phyloP scores from a whole-genome alignment of 1,284 basidiomycete species.

The Cryptococcus sp. region DNA sequence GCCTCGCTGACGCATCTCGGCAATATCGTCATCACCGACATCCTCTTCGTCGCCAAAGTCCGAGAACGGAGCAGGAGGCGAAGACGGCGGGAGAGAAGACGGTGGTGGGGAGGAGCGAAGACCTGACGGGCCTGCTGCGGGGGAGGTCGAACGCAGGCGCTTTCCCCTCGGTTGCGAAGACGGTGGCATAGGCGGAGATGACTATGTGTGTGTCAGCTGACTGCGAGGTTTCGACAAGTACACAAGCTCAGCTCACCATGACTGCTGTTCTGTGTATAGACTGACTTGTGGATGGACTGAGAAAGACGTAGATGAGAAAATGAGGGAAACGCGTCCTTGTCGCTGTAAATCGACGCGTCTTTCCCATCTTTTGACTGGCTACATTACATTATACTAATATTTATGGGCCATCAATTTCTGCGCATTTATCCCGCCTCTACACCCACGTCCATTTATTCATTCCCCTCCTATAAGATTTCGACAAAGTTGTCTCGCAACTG shows the following conservation, averaged over 20 bases:
- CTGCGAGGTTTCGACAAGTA: background rate
- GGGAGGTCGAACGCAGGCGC: constrained; percentile 37
- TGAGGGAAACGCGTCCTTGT: constrained; percentile 9
- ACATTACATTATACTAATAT: background rate
- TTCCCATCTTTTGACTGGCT: constrained; percentile 4
- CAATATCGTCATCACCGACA: constrained; percentile 70
- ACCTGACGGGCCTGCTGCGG: constrained; percentile 37
- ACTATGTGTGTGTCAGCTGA: constrained; percentile 13
- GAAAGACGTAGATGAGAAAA: constrained; percentile 9
- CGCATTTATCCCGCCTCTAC: constrained; percentile 16
- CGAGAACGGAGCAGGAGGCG: constrained; percentile 77
- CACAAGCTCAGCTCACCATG: constrained; percentile 14
- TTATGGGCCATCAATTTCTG: background rate
- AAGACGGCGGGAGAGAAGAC: constrained; percentile 58
- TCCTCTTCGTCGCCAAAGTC: constrained; percentile 84
- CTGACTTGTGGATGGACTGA: background rate
- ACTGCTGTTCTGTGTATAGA: background rate
- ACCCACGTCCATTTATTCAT: background rate
- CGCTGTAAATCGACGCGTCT: constrained; percentile 13
- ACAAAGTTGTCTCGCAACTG: background rate
- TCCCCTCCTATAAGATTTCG: background rate
- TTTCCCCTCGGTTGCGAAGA: constrained; percentile 46
- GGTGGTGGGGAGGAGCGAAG: constrained; percentile 44
- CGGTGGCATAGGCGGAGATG: constrained; percentile 35
- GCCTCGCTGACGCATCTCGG: constrained; percentile 58